Evolutionary conservation across 208 protist genomes (phyloP).

Genomic region (Naegleria lovaniensis): DNA sequence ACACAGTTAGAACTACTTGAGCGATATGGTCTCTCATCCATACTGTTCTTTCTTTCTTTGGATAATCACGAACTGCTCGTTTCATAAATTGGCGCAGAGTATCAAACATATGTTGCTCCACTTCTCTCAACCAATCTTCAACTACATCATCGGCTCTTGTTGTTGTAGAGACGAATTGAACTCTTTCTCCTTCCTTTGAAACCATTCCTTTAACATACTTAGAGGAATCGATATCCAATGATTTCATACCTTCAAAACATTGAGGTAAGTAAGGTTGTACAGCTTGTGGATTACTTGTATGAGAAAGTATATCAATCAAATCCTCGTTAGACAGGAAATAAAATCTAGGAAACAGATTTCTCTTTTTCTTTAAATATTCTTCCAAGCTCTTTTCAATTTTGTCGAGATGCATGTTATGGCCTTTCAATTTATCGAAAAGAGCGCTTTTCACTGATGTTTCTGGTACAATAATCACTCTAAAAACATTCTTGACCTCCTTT

Average conservation of each 20-base stretch:
- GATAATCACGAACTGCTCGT: conserved; percentile 38
- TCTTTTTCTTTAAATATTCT: conserved; percentile 79
- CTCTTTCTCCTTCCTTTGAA: conserved; percentile 34
- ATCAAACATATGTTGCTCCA: conserved; percentile 56
- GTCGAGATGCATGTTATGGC: conserved; percentile 82
- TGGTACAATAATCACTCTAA: conserved; percentile 31
- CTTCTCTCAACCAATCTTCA: conserved; percentile 56
- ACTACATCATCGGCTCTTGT: conserved; percentile 53
- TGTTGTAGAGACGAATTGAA: conserved; percentile 45
- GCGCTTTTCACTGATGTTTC: conserved; percentile 36
- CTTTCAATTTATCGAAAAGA: conserved; percentile 36
- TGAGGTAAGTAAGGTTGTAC: conserved; percentile 95
- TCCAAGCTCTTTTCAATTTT: conserved; percentile 84
- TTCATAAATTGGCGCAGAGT: conserved; percentile 44
- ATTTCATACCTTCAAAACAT: conserved; percentile 88
- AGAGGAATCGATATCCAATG: conserved; percentile 52
- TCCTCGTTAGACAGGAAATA: conserved; percentile 84
- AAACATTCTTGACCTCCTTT: conserved; percentile 67
- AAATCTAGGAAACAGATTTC: conserved; percentile 67
- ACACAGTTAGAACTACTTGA: conserved; percentile 84
- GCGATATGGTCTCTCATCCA: conserved; percentile 87
- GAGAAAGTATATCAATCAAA: conserved; percentile 84
- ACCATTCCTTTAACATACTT: conserved; percentile 38
- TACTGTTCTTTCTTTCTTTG: conserved; percentile 22
- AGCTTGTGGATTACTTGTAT: conserved; percentile 88